Percentiles rank a stretch among this genome's conserved stretches.
These are phyloP conservation scores for Penicillium sp. DNA, from an alignment of 2,329 filamentous ascomycete genomes.

Conservation along the genomic window DNA sequence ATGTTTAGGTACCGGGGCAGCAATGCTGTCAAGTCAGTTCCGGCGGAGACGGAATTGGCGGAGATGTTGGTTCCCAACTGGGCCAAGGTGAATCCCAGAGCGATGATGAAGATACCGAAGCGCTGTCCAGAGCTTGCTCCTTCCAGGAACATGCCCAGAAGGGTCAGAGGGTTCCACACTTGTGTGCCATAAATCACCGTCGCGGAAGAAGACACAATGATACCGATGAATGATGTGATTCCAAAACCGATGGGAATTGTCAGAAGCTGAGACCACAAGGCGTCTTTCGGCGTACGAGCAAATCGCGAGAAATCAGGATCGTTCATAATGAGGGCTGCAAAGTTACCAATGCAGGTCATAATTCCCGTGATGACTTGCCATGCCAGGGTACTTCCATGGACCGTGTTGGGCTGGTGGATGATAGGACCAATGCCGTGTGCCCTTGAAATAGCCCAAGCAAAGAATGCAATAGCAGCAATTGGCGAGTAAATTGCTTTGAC, in stretches of 20 bases:
- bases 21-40: slow-evolving; percentile 79
- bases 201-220: slow-evolving; percentile 72
- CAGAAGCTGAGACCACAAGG: slow-evolving; percentile 76
- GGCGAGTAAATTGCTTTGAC: slow-evolving; percentile 86
- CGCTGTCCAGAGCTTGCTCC: slow-evolving; percentile 68
- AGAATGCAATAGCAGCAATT: slow-evolving; percentile 77
- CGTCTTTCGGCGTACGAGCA: slow-evolving; percentile 71
- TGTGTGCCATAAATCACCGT: slow-evolving; percentile 63
- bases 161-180: slow-evolving; percentile 72
- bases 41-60: slow-evolving; percentile 80
- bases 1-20: slow-evolving; percentile 81
- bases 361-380: slow-evolving; percentile 85
- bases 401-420: slow-evolving; percentile 64
- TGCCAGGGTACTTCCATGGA: slow-evolving; percentile 67
- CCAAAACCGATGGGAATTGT: slow-evolving; percentile 72
- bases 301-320: slow-evolving; percentile 86
- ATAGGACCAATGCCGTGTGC: slow-evolving; percentile 84
- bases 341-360: slow-evolving; percentile 89
- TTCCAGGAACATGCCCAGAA: slow-evolving; percentile 67
- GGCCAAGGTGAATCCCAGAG: slow-evolving; percentile 70
- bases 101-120: slow-evolving; percentile 75
- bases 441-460: slow-evolving; percentile 81
- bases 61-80: slow-evolving; percentile 86
- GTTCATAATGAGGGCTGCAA: slow-evolving; percentile 79
- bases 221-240: slow-evolving; percentile 81